Base-by-base conservation (phyloP, 768 basidiomycete genomes). In the Mycena metata region DNA sequence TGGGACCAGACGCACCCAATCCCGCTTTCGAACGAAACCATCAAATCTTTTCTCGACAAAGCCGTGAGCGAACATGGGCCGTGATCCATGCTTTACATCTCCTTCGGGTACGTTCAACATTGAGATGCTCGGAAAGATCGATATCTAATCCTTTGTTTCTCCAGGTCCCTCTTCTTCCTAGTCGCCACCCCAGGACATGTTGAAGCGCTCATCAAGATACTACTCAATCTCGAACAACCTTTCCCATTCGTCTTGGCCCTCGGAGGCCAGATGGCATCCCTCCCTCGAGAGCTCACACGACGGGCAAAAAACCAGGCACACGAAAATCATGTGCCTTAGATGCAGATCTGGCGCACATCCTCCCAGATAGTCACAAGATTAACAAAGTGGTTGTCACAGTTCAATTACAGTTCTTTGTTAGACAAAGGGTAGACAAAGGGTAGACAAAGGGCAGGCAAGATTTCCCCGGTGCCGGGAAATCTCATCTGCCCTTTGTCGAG, bases 201-300 rank as follows among this genome's bases (percentile, higher is more conserved):
- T 35, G 63, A 64, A n/a, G 69, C 58, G 5, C 52, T 69, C 13
- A 30, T 69, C 12, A 36, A 65, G 39, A 69, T 63, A 1, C 69
- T 69, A 2, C 51, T 69, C n/a, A 8, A 16, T 2, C 52, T 65
- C n/a, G 51, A 55, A 10, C 36, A 39, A 4, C 63, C 69, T 1
- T 61, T 69, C 46, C 69, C 69, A 2, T 69, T 69, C 52, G 19
- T 69, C 19, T 60, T 69, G 26, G 51, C 63, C 1, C 64, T 69
- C 2, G 69, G 69, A 0, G 62, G 50, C 3, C 33, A 35, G 13
- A 21, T 69, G 50, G 68, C 68, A 8, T 19, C 62, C 9, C 62
- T 69, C n/a, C 63, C 68, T 21, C 26, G 35, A 30, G 30, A 30
- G 30, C 30, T 30, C 30, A 30, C n/a, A n/a, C n/a, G n/a, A n/a